Evolutionary conservation across 164 flowering plant genomes (phyloP), one percentile per base, ranked within the genome.

Genomic region (Amborella trichopoda): DNA sequence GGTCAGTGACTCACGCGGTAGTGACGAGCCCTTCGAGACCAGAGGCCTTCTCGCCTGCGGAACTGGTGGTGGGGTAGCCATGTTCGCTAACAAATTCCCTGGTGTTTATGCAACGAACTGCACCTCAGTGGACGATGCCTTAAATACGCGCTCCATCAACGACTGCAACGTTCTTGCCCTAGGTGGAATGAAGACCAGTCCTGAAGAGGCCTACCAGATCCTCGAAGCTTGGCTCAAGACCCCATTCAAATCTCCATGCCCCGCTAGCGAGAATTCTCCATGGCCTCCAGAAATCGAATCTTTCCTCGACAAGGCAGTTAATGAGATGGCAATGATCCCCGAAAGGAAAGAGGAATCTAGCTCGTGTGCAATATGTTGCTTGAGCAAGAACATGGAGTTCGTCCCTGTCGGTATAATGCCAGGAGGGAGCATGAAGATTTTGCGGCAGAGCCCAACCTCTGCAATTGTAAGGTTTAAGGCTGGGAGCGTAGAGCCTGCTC

Each of bases 401-500:
- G 26, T 41, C 10, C 73, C 80, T 1, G 78, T 83, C 6, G 34
- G 34, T 3, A 59, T 74, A 16, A 85, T 85, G 60, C 95, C 91
- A 0, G 97, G 97, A 0, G 94, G 84, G 14, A 61, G 66, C 11
- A 90, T 86, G 95, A 86, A 76, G 81, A 81, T 90, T 5, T 57
- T 86, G 42, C 62, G 95, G 49, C 84, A 90, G 60, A 71, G 64
- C 22, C 97, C 97, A 22, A 86, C 97, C 0, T 81, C 95, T 6
- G 97, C 97, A 3, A 61, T 86, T 0, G 89, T 90, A 46, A 71
- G 72, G 54, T 90, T 90, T 44, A 64, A 66, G 64, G 91, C 78
- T 1, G 95, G 95, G 50, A 81, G 94, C 46, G 77, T 90, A 22
- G 95, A 90, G 77, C 97, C 95, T 5, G 97, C 94, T 14, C 97